Conservation (phyloP, 179 eudicot genomes). For the Spinacia oleracea region DNA sequence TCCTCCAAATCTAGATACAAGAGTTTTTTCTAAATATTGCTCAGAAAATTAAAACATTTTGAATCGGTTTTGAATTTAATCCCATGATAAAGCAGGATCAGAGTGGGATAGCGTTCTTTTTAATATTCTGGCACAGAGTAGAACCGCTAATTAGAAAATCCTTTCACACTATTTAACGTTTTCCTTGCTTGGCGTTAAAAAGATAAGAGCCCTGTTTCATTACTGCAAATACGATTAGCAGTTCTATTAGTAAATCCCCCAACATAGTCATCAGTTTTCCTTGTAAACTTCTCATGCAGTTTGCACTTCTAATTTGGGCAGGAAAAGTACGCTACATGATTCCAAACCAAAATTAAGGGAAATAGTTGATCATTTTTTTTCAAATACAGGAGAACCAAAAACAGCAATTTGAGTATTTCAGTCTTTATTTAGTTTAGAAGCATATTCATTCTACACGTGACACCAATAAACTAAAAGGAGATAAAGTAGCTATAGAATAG, state of each 20-base stretch:
- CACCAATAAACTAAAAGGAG: neutral
- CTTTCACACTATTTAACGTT: neutral
- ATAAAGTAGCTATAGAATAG: neutral
- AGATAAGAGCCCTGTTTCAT: too few relatives aligned
- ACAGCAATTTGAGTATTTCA: neutral
- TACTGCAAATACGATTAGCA: neutral
- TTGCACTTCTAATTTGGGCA: too few relatives aligned
- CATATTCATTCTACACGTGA: slow-evolving; percentile 8
- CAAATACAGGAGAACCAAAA: neutral
- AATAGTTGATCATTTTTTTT: neutral
- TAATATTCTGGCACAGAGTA: neutral
- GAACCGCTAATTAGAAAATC: neutral
- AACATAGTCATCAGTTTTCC: too few relatives aligned
- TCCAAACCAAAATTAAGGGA: neutral
- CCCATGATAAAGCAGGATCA: neutral
- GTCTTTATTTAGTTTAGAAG: neutral
- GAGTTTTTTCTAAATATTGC: too few relatives aligned
- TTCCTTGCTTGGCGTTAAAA: too few relatives aligned
- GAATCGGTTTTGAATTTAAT: neutral
- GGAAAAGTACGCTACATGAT: too few relatives aligned
- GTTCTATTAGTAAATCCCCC: neutral
- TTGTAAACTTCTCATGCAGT: too few relatives aligned
- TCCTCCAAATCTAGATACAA: neutral
- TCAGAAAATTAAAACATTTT: neutral
- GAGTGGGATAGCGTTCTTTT: neutral